These are phyloP conservation scores for Scedosporium dehoogii DNA, from an alignment of 2,329 filamentous ascomycete species.

Conservation along the genomic window DNA sequence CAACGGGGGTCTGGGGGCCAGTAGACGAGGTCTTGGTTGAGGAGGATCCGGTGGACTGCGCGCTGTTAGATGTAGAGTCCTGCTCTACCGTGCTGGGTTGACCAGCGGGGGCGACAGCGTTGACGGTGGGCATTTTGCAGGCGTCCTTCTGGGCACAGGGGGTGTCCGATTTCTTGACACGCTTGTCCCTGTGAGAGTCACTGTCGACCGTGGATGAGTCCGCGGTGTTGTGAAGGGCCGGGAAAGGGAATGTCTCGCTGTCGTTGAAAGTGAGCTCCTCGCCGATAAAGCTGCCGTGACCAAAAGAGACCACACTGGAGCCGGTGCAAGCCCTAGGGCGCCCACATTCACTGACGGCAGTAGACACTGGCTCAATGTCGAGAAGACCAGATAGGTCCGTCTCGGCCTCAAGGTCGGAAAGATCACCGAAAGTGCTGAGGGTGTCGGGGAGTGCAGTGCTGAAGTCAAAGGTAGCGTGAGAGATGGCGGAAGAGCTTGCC, in stretches of 20 bases:
- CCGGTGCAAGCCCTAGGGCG: conserved; percentile 59
- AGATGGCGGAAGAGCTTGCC: conserved; percentile 19
- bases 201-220: conserved; percentile 2
- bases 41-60: conserved; percentile 26
- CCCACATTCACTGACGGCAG: conserved; percentile 49
- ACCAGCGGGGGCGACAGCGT: conserved; percentile 23
- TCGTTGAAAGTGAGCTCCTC: conserved; percentile 70
- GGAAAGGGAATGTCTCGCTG: conserved; percentile 48
- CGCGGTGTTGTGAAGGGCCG: conserved; percentile 53
- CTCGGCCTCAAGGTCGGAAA: conserved; percentile 84
- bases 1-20: conserved; percentile 33
- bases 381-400: conserved; percentile 76
- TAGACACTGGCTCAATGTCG: conserved; percentile 39
- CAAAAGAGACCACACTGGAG: conserved; percentile 57
- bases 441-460: conserved; percentile 39
- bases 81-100: conserved; percentile 24
- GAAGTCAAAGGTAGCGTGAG: conserved; percentile 40
- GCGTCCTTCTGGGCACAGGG: conserved; percentile 29
- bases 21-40: conserved; percentile 25
- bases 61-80: conserved; percentile 21
- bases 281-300: conserved; percentile 69
- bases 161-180: conserved; percentile 37
- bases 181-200: conserved; percentile 43
- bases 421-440: conserved; percentile 69
- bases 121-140: conserved; percentile 31